A percentile compares a stretch with the other conserved stretches of the same genome.
Evolutionary conservation across 2,329 filamentous ascomycete species (phyloP).

Genomic region (Coniochaeta hoffmannii): DNA sequence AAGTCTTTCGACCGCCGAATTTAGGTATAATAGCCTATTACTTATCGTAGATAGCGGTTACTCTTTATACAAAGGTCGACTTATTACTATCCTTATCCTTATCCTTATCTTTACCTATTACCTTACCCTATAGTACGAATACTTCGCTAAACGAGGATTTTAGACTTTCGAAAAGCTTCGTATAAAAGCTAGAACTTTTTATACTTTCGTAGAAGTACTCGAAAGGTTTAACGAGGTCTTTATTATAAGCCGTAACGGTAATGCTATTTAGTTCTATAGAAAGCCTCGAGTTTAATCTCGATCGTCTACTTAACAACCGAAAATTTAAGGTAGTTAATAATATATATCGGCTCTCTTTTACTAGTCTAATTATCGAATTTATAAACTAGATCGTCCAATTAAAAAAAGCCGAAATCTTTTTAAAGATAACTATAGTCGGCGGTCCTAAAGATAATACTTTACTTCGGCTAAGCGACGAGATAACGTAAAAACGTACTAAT

Average conservation of each 20-base stretch:
- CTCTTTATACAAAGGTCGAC: constrained; percentile 17
- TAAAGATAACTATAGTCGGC: constrained; percentile 32
- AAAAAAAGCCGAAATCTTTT: constrained; percentile 14
- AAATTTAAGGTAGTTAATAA: constrained; percentile 58
- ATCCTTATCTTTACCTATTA: constrained; percentile 5
- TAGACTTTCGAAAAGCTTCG: constrained; percentile 25
- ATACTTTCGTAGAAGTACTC: constrained; percentile 25
- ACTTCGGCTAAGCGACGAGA: constrained; percentile 51
- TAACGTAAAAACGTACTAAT: constrained; percentile 45
- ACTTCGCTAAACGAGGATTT: constrained; percentile 23
- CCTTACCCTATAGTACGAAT: constrained; percentile 22
- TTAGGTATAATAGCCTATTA: constrained; percentile 35
- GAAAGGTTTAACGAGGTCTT: constrained; percentile 25
- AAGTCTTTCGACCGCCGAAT: constrained; percentile 4
- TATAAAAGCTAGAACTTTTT: constrained; percentile 18
- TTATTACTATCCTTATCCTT: constrained; percentile 4
- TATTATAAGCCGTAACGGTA: constrained; percentile 23
- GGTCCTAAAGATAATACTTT: constrained; percentile 41
- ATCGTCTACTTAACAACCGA: constrained; percentile 37
- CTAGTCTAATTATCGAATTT: constrained; percentile 25
- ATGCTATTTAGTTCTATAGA: constrained; percentile 19
- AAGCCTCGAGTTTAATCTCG: constrained; percentile 23
- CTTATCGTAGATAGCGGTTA: constrained; percentile 28
- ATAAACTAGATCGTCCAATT: constrained; percentile 34
- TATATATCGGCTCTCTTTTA: constrained; percentile 30